phyloP scores from a whole-genome alignment of 2,329 filamentous ascomycete genomes.

The Curvularia sp. region DNA sequence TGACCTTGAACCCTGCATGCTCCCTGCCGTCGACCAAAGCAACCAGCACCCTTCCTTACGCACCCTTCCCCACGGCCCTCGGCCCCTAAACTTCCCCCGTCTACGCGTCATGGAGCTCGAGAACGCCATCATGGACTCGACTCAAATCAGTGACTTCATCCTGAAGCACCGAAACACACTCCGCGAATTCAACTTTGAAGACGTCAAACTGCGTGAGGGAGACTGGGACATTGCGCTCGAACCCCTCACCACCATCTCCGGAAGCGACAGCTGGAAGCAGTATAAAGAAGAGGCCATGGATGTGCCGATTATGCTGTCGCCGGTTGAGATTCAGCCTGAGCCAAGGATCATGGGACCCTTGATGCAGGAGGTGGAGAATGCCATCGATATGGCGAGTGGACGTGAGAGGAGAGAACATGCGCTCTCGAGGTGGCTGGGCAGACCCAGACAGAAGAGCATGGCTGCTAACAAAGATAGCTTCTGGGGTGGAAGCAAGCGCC shows the following conservation, averaged over 20 bases:
- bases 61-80: conserved; percentile 48
- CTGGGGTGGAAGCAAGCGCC: conserved; percentile 37
- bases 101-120: conserved; percentile 73
- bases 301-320: conserved; percentile 49
- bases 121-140: conserved; percentile 74
- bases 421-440: conserved; percentile 45
- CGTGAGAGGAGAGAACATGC: conserved; percentile 31
- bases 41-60: conserved; percentile 43
- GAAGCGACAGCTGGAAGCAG: conserved; percentile 51
- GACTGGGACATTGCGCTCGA: conserved; percentile 85
- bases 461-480: conserved; percentile 44
- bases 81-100: conserved; percentile 66
- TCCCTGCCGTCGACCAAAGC: conserved; percentile 53
- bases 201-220: conserved; percentile 72
- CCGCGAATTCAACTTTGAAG: conserved; percentile 80
- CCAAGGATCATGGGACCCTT: conserved; percentile 47
- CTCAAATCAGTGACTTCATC: conserved; percentile 74
- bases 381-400: conserved; percentile 33
- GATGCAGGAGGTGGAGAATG: conserved; percentile 41
- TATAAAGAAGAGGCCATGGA: conserved; percentile 53
- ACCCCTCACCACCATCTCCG: conserved; percentile 63
- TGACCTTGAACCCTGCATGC: conserved; percentile 72
- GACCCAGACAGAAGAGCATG: conserved; percentile 22
- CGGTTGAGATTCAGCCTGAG: conserved; percentile 36
- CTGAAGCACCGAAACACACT: conserved; percentile 70